Evolutionary conservation across 208 protist species (phyloP).

Genomic region (Trypanosoma cruzi): DNA sequence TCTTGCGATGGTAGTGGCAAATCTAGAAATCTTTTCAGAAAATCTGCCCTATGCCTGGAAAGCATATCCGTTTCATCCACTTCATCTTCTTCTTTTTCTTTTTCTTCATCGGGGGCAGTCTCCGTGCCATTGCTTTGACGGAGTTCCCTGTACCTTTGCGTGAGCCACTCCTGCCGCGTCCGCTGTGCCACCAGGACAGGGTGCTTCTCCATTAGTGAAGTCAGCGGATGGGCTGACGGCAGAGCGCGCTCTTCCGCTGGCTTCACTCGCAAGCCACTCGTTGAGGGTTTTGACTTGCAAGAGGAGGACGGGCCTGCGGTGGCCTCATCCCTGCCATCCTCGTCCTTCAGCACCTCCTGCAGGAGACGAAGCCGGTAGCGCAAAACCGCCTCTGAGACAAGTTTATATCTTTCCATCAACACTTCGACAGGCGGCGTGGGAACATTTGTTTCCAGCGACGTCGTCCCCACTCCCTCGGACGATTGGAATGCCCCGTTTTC

Average conservation of each 20-base stretch:
- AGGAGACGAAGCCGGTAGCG: conserved; percentile 11
- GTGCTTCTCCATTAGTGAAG: conserved; percentile 32
- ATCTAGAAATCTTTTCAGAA: conserved; percentile 2
- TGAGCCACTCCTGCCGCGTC: conserved; percentile 11
- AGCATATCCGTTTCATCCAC: conserved; percentile 2
- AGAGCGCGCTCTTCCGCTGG: neutral
- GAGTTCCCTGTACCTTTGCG: conserved; percentile 7
- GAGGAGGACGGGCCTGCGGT: neutral
- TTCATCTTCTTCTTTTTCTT: no score
- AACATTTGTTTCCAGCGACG: neutral
- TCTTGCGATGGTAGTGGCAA: neutral
- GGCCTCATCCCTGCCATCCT: neutral
- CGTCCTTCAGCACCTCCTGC: neutral
- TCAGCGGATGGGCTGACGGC: conserved; percentile 22
- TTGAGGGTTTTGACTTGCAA: neutral
- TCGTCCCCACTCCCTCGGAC: neutral
- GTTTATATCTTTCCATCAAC: conserved; percentile 33
- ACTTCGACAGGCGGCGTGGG: conserved; percentile 22
- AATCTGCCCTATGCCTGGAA: conserved; percentile 4
- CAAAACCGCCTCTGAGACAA: conserved; percentile 27
- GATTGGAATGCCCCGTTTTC: neutral
- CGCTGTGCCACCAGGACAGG: conserved; percentile 24
- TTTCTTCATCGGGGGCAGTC: neutral
- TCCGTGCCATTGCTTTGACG: neutral
- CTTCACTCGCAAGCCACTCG: neutral